A percentile compares a stretch with the other conserved stretches of the same genome.
phyloP scores from a whole-genome alignment of 176 grass and related monocot species.

The Echinochloa phyllopogon region DNA sequence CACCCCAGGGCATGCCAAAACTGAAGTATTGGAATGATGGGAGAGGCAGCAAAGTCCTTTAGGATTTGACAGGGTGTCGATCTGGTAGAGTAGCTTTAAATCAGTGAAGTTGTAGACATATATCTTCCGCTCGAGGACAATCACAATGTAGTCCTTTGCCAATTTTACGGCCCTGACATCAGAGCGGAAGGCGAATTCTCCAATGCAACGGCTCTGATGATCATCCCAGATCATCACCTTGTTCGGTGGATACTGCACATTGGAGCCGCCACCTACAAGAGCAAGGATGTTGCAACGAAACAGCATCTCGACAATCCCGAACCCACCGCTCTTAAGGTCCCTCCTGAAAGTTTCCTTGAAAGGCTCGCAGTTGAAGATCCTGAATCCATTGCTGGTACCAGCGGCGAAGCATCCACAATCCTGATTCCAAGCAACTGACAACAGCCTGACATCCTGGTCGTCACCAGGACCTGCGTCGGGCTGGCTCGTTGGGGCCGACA shows the following conservation, averaged over 20 bases:
- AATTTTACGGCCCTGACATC: slow-evolving; percentile 71
- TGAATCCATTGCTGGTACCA: slow-evolving; percentile 86
- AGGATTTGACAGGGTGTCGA: slow-evolving; percentile 78
- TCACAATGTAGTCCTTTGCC: slow-evolving; percentile 71
- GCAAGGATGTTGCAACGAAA: slow-evolving; percentile 94
- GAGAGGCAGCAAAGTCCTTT: slow-evolving; percentile 94
- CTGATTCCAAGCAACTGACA: slow-evolving; percentile 89
- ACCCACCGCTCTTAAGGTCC: slow-evolving; percentile 82
- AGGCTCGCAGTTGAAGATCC: slow-evolving; percentile 79
- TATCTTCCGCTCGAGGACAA: slow-evolving; percentile 93
- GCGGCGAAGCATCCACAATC: slow-evolving; percentile 80
- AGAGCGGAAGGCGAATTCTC: slow-evolving; percentile 84
- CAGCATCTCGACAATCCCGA: slow-evolving; percentile 89
- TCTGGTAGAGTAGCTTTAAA: slow-evolving; percentile 91
- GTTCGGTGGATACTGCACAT: slow-evolving; percentile 73
- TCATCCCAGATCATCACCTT: slow-evolving; percentile 99
- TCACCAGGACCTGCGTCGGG: slow-evolving; percentile 39
- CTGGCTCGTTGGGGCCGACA: slow-evolving; percentile 43
- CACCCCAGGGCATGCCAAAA: slow-evolving; percentile 85
- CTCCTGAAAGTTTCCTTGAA: slow-evolving; percentile 95
- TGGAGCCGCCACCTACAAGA: slow-evolving; percentile 79
- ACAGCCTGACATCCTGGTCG: slow-evolving; percentile 61
- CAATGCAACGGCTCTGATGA: slow-evolving; percentile 83
- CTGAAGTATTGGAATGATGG: slow-evolving; percentile 78
- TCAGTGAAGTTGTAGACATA: slow-evolving; percentile 81